Evolutionary conservation across 257 asterid genomes (phyloP), one percentile per base, ranked within the genome.

Genomic region (Parsonsia alboflavescens): DNA sequence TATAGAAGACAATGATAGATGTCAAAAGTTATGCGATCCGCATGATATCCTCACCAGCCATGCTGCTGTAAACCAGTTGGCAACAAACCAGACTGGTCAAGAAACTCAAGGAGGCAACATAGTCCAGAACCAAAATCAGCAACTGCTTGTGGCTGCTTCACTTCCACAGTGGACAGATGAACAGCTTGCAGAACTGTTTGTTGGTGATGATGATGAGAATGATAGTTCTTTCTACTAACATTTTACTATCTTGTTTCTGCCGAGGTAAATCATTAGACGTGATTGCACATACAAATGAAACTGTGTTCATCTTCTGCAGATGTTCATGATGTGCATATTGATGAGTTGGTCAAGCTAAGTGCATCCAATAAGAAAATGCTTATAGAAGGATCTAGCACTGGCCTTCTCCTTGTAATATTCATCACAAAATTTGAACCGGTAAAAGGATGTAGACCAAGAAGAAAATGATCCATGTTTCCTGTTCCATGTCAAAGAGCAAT

Each of bases 101-200:
- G 83, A 82, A 72, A 66, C 64, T 73, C 82, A 30, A 71, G 80
- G 67, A 63, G 77, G 56, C 54, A 73, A 64, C 65, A 80, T 66
- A 74, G 83, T 45, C 62, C 81, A 76, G 82, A 80, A 45, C 71
- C 87, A 78, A 80, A 80, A 66, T 74, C 93, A 76, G 58, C 83
- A 83, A 76, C 57, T 24, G 65, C 26, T 56, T 64, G 53, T 76
- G 42, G 84, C 84, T 59, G 69, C 88, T 68, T 78, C 88, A 72
- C 80, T 85, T 71, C 91, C 89, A 30, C 70, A 82, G 61, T 93
- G 97, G 97, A 93, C 96, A 13, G 98, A 93, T 64, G 93, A 90
- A 74, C 97, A 89, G 76, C 89, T 93, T 53, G 84, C 82, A 19
- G 86, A 89, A 76, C 96, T 93, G 76, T 91, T 90, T 84, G 87